Evolutionary conservation across 768 basidiomycete species (phyloP).

Genomic region (Tulasnella sp.): DNA sequence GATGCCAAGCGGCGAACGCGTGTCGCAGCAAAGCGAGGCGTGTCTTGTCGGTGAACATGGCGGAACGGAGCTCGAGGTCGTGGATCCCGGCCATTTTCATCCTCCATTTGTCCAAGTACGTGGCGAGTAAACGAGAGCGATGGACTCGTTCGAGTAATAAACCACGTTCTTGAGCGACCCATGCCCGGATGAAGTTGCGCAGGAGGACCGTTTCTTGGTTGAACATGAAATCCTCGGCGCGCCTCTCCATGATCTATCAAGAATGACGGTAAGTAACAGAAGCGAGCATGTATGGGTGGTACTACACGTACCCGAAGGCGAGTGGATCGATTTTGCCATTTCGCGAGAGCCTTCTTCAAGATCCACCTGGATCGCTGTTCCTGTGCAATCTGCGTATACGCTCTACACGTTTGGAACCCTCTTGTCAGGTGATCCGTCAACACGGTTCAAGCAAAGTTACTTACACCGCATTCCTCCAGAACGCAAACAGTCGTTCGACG

Average conservation of each 20-base stretch:
- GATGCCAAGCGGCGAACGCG: not conserved
- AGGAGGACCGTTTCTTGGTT: slow-evolving; percentile 49
- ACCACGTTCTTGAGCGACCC: slow-evolving; percentile 59
- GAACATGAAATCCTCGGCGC: slow-evolving; percentile 43
- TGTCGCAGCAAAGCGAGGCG: slow-evolving; percentile 12
- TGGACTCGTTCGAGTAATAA: slow-evolving; percentile 44
- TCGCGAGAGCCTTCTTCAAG: slow-evolving; percentile 36
- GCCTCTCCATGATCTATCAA: slow-evolving; percentile 41
- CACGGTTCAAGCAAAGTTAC: slow-evolving; percentile 18
- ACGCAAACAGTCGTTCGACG: slow-evolving; percentile 34
- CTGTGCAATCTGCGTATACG: slow-evolving; percentile 36
- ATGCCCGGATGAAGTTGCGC: slow-evolving; percentile 47
- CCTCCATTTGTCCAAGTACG: slow-evolving; percentile 42
- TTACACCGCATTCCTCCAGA: slow-evolving; percentile 51
- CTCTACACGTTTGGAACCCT: not conserved
- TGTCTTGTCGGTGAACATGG: not conserved
- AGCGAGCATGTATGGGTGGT: not conserved
- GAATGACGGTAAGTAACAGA: not conserved
- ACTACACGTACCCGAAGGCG: slow-evolving; percentile 37
- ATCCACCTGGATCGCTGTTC: slow-evolving; percentile 32
- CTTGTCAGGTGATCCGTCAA: not conserved
- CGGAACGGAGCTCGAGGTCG: slow-evolving; percentile 35
- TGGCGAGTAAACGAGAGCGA: slow-evolving; percentile 34
- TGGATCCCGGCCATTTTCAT: slow-evolving; percentile 31
- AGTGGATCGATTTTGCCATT: slow-evolving; percentile 40